phyloP scores from a whole-genome alignment of 139 green algal species.

The Limnomonas spitsbergensis region DNA sequence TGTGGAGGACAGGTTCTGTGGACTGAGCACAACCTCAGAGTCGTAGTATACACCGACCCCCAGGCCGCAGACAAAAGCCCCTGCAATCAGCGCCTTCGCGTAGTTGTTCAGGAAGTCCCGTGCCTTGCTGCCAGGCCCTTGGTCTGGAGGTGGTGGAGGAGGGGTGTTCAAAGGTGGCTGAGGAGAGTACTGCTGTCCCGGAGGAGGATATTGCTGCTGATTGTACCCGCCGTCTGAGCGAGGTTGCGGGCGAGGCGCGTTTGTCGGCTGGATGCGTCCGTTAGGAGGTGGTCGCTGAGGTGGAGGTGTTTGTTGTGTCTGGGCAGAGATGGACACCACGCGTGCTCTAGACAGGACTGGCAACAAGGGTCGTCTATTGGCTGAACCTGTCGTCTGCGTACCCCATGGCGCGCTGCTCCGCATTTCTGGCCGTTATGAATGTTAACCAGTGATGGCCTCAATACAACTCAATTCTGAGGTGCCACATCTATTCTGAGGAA shows the following conservation, averaged over 20 bases:
- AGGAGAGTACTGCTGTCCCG: not conserved
- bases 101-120: conserved; percentile 28
- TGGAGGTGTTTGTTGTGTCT: not conserved
- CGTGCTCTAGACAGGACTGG: too few relatives aligned
- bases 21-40: conserved; percentile 71
- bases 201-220: conserved; percentile 20
- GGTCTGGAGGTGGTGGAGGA: not conserved
- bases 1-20: conserved; percentile 84
- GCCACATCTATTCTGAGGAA: too few relatives aligned
- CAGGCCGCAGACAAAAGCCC: conserved; percentile 87
- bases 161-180: conserved; percentile 9
- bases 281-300: not conserved
- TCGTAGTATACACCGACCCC: conserved; percentile 76
- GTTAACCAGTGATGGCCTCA: too few relatives aligned
- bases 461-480: too few relatives aligned
- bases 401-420: too few relatives aligned
- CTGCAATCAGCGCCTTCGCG: conserved; percentile 54
- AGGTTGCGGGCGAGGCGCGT: not conserved
- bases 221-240: not conserved
- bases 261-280: not conserved
- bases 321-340: too few relatives aligned
- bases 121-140: not conserved
- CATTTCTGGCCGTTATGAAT: too few relatives aligned
- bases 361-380: too few relatives aligned
- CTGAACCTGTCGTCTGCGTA: too few relatives aligned